These are phyloP conservation scores for Fusarium odoratissimum DNA, from an alignment of 2,329 filamentous ascomycete species.

Conservation along the genomic window DNA sequence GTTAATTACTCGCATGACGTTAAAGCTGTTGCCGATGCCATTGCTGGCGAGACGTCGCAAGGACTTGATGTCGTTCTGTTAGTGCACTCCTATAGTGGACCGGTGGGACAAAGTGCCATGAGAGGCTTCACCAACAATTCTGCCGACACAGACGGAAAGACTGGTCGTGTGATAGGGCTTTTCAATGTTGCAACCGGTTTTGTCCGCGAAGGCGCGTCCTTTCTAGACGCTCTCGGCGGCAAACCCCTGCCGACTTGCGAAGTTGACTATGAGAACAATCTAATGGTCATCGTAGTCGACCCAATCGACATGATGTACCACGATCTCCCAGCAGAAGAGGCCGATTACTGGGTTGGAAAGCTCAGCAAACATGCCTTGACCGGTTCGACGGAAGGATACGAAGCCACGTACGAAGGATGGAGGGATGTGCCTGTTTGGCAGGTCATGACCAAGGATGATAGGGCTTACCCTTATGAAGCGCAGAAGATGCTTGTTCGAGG, in stretches of 20 bases:
- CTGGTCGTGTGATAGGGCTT: constrained; percentile 57
- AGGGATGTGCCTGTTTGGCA: constrained; percentile 60
- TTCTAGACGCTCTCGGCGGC: constrained; percentile 56
- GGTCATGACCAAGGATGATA: constrained; percentile 57
- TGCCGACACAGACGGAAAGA: not conserved
- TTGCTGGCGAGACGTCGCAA: constrained; percentile 50
- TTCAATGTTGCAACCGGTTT: constrained; percentile 60
- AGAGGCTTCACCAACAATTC: constrained; percentile 52
- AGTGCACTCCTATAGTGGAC: constrained; percentile 62
- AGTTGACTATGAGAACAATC: constrained; percentile 54
- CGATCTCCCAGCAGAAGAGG: constrained; percentile 59
- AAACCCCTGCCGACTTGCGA: constrained; percentile 57
- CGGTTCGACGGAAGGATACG: constrained; percentile 57
- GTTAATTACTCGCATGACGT: constrained; percentile 57
- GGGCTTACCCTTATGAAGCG: constrained; percentile 51
- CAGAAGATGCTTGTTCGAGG: constrained; percentile 54
- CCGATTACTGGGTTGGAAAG: constrained; percentile 54
- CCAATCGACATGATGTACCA: constrained; percentile 61
- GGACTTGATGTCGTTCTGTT: constrained; percentile 59
- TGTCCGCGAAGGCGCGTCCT: constrained; percentile 50
- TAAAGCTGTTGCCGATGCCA: constrained; percentile 51
- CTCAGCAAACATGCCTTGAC: constrained; percentile 57
- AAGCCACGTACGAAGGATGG: constrained; percentile 60
- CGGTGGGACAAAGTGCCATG: constrained; percentile 59
- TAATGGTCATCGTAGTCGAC: constrained; percentile 53